A percentile compares a stretch with the other conserved stretches of the same genome.
Conservation (phyloP, 495 filamentous ascomycete species). For the Viridothelium virens region DNA sequence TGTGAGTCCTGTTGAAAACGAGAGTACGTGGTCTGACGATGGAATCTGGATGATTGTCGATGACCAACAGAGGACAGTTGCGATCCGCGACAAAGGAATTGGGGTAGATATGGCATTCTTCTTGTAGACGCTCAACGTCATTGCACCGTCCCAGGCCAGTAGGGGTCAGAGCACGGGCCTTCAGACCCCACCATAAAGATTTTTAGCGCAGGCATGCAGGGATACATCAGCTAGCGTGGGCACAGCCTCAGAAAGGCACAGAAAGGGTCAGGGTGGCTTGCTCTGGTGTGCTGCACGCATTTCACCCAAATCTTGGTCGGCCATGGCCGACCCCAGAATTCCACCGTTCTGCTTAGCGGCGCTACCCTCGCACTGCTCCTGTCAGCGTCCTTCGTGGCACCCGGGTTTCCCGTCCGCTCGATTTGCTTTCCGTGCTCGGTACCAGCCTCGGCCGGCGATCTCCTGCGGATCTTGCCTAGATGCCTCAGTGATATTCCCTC, state of each 20-base stretch:
- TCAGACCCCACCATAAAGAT: background rate
- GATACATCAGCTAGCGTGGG: background rate
- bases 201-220: background rate
- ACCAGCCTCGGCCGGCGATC: constrained; percentile 9
- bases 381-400: background rate
- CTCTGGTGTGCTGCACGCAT: no score
- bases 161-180: background rate
- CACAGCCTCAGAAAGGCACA: background rate
- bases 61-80: constrained; percentile 3
- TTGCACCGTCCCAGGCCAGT: background rate
- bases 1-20: background rate
- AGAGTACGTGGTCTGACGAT: constrained; percentile 10
- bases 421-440: background rate
- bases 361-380: background rate
- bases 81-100: constrained; percentile 11
- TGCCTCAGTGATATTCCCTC: background rate
- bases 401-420: background rate
- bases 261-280: background rate
- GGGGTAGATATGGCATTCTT: background rate
- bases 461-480: background rate
- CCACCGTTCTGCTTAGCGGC: background rate
- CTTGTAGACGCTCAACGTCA: constrained; percentile 8
- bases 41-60: background rate
- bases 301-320: background rate
- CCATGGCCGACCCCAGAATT: background rate